Conservation (phyloP, 1,284 basidiomycete genomes). For the Ustilago cynodontis region DNA sequence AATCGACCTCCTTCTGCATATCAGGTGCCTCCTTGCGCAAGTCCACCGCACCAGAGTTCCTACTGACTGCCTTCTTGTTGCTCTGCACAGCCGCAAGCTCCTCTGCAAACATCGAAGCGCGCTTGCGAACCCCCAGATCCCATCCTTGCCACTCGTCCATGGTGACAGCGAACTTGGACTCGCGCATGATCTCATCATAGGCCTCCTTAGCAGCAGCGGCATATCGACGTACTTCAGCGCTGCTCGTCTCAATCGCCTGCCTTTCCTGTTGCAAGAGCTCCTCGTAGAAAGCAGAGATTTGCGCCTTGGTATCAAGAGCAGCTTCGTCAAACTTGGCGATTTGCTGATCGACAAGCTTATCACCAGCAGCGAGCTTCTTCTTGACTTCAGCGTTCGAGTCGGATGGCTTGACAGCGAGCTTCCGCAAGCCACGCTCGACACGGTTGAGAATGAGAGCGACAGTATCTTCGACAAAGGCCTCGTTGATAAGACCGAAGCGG, state of each 20-base stretch:
- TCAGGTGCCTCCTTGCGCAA: slow-evolving; percentile 44
- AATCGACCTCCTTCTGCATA: slow-evolving; percentile 47
- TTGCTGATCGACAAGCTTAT: slow-evolving; percentile 52
- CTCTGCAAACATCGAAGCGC: slow-evolving; percentile 41
- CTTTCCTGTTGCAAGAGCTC: slow-evolving; percentile 47
- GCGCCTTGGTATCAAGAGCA: slow-evolving; percentile 41
- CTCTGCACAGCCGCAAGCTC: slow-evolving; percentile 51
- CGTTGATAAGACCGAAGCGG: slow-evolving; percentile 57
- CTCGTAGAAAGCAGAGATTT: slow-evolving; percentile 47
- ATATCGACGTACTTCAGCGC: slow-evolving; percentile 56
- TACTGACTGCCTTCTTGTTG: slow-evolving; percentile 35
- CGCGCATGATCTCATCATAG: slow-evolving; percentile 59
- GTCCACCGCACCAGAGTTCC: slow-evolving; percentile 36
- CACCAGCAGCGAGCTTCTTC: slow-evolving; percentile 30
- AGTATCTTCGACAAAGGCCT: slow-evolving; percentile 61
- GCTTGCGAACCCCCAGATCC: slow-evolving; percentile 58
- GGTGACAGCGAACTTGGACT: slow-evolving; percentile 60
- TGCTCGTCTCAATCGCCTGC: slow-evolving; percentile 51
- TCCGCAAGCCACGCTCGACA: slow-evolving; percentile 52
- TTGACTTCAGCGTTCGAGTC: slow-evolving; percentile 16
- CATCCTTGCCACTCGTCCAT: slow-evolving; percentile 65
- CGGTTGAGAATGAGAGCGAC: slow-evolving; percentile 53
- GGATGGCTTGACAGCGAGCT: slow-evolving; percentile 28
- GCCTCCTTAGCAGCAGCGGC: slow-evolving; percentile 46
- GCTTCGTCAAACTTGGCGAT: slow-evolving; percentile 45